These are phyloP conservation scores for Kodamaea jinghongensis DNA, from an alignment of 805 yeast species.

Conservation along the genomic window DNA sequence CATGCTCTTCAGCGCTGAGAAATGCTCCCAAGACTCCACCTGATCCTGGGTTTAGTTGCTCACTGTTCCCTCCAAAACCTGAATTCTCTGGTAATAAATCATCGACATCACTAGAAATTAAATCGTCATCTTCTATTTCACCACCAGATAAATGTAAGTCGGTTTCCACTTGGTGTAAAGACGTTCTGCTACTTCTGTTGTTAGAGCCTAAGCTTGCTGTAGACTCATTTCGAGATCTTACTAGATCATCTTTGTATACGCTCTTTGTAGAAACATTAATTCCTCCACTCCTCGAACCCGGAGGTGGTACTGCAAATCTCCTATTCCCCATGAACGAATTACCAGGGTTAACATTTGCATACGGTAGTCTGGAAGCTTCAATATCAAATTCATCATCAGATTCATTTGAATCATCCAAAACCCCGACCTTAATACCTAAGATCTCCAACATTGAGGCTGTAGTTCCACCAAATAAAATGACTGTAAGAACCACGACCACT, in stretches of 20 bases:
- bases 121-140: conserved; percentile 22
- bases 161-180: conserved; percentile 8
- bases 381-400: conserved; percentile 96
- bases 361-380: conserved; percentile 59
- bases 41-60: conserved; percentile 2
- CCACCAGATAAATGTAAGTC: conserved; percentile 5
- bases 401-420: conserved; percentile 66
- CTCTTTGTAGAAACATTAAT: conserved; percentile 11
- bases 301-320: conserved; percentile 17
- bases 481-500: conserved; percentile 95
- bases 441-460: conserved; percentile 98
- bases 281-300: conserved; percentile 8
- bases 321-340: conserved; percentile 23
- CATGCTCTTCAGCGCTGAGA: conserved; percentile 63
- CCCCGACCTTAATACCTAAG: conserved; percentile 88
- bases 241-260: conserved; percentile 19
- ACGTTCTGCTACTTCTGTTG: conserved; percentile 8
- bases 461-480: conserved; percentile 95
- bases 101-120: conserved; percentile 35
- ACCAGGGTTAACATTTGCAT: conserved; percentile 11
- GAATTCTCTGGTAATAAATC: conserved; percentile 26
- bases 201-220: conserved; percentile 23
- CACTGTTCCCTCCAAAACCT: not conserved
- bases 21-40: conserved; percentile 40
- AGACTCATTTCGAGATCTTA: conserved; percentile 31